Conservation (phyloP, 306 rosid genomes). For the Vigna hirtella region DNA sequence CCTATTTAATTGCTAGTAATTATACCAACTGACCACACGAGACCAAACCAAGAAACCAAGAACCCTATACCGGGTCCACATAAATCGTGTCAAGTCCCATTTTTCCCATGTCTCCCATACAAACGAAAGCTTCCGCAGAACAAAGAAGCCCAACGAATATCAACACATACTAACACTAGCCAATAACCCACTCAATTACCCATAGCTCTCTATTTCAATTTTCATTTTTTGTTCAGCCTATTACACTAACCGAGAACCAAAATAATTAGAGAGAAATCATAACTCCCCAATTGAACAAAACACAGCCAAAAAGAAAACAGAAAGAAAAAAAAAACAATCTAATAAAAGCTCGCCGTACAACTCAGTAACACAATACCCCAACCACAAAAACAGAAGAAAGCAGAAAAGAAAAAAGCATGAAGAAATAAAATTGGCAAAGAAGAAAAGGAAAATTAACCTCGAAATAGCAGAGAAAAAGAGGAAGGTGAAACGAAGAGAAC, state of each 20-base stretch:
- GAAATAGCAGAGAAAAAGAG: background rate
- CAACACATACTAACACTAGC: background rate
- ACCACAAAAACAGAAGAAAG: background rate
- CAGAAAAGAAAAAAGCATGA: background rate
- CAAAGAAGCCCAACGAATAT: constrained; percentile 4
- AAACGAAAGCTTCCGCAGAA: constrained; percentile 24
- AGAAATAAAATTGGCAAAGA: background rate
- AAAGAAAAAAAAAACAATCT: background rate
- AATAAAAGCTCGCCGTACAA: background rate
- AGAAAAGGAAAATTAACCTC: background rate
- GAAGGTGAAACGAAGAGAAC: background rate
- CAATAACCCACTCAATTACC: constrained; percentile 19
- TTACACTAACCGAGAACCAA: constrained; percentile 8
- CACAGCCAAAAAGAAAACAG: background rate
- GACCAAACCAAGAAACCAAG: background rate
- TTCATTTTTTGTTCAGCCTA: background rate
- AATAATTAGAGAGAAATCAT: background rate
- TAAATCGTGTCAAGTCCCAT: constrained; percentile 25
- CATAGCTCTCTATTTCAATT: constrained; percentile 10
- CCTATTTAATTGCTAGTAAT: background rate
- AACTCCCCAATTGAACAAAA: background rate
- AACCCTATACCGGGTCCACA: background rate
- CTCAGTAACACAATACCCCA: background rate
- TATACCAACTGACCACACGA: constrained; percentile 15
- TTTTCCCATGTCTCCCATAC: constrained; percentile 7